Evolutionary conservation across 176 grass and related monocot genomes (phyloP), one percentile per base, ranked within the genome.

Genomic region (Rhynchospora pubera): DNA sequence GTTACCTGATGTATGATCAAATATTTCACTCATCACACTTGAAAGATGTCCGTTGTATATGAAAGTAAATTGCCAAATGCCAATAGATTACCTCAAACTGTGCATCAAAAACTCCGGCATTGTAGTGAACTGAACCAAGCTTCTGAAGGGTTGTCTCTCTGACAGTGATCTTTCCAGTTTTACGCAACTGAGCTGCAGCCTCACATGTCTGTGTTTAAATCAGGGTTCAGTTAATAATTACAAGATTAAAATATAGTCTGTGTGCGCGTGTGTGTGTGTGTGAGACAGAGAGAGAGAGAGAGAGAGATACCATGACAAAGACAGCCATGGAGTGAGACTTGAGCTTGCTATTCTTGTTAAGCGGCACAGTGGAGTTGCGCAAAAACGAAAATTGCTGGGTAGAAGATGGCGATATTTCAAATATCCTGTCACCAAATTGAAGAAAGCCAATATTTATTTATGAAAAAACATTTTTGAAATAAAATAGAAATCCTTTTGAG

Each of bases 331-430:
- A 90, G 62, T 99, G 96, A 34, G 86, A 39, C 83, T 95, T 99
- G 86, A 99, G 92, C 85, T 99, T 99, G 18, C 90, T 91, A 85
- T 99, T 99, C 79, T 88, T 93, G 3, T 95, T 90, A 22, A 90
- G 63, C 30, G 96, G 96, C 58, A 84, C 91, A 46, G 92, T 87
- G 14, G 93, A 92, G 85, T 91, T 46, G 43, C 93, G 96, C 21
- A 95, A 87, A 84, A 91, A 99, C 47, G 96, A 79, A 88, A 99
- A 99, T 83, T 95, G 85, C 34, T 87, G 64, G 62, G 45, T 86
- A 19, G 87, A 88, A 56, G 96, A 99, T 53, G 96, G 96, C 19
- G 96, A 91, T 12, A 99, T 88, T 84, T 95, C 96, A 5, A 99
- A 99, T 50, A 99, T 81, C 82, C 93, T 97, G 67, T 5, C 13